Percentiles rank a stretch among this genome's conserved stretches.
Conservation (phyloP, 371 early-diverging fungal species). For the Basidiobolus meristosporus region DNA sequence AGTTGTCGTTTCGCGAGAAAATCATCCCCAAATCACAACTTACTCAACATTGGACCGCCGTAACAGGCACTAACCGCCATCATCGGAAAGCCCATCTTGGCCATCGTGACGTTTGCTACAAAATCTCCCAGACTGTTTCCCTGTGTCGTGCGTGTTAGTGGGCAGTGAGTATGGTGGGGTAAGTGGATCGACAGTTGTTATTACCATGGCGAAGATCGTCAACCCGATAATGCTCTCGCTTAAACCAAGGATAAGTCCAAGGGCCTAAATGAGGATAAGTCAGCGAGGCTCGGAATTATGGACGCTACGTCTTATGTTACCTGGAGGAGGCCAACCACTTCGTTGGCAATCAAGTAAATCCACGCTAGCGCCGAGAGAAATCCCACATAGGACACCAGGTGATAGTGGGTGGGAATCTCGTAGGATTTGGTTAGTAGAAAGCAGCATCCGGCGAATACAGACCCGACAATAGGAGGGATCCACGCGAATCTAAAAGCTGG, state of each 20-base stretch:
- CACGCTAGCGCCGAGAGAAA: constrained; percentile 49
- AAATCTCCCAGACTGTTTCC: constrained; percentile 76
- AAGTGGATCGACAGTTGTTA: no score
- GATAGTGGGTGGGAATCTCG: constrained; percentile 3
- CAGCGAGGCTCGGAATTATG: neutral
- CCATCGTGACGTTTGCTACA: constrained; percentile 66
- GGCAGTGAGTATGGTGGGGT: no score
- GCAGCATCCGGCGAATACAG: constrained; percentile 1
- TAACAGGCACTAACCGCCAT: constrained; percentile 79
- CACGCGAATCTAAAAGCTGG: neutral
- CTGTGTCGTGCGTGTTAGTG: constrained; percentile 8
- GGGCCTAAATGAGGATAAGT: constrained; percentile 13
- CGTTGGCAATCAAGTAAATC: constrained; percentile 68
- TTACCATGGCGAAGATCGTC: constrained; percentile 63
- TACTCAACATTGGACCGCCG: constrained; percentile 66
- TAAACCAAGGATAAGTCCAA: constrained; percentile 52
- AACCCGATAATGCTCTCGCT: constrained; percentile 66
- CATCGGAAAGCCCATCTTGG: constrained; percentile 58
- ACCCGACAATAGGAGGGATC: constrained; percentile 8
- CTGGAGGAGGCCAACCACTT: constrained; percentile 62
- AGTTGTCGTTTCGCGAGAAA: neutral
- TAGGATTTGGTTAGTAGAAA: no score
- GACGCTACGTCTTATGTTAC: constrained; percentile 5
- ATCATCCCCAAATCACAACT: constrained; percentile 5
- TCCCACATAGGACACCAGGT: constrained; percentile 41